Percentiles rank a stretch among this genome's conserved stretches.
Evolutionary conservation across 371 early-diverging fungal species (phyloP).

Genomic region (Syncephalis fuscata): DNA sequence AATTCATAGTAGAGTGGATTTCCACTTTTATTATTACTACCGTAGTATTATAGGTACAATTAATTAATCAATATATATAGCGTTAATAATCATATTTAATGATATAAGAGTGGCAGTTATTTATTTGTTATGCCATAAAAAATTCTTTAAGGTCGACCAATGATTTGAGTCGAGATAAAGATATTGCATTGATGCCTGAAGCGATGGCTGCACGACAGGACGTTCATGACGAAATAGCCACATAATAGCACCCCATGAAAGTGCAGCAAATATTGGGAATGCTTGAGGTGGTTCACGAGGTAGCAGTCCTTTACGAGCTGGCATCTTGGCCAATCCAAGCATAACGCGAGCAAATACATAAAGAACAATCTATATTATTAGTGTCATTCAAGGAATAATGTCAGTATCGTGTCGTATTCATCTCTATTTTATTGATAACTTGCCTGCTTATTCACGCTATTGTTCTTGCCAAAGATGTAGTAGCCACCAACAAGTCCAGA

Average conservation of each 20-base stretch:
- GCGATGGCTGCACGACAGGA: slow-evolving; percentile 76
- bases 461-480: slow-evolving; percentile 87
- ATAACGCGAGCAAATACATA: slow-evolving; percentile 86
- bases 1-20: too few species aligned
- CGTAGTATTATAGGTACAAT: too few species aligned
- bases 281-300: slow-evolving; percentile 41
- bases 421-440: background rate
- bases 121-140: slow-evolving; percentile 81
- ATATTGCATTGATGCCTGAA: slow-evolving; percentile 90
- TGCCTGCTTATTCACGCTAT: slow-evolving; percentile 89
- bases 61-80: too few species aligned
- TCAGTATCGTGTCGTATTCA: background rate
- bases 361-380: slow-evolving; percentile 63
- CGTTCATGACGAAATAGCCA: slow-evolving; percentile 81
- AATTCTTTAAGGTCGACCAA: slow-evolving; percentile 60
- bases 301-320: slow-evolving; percentile 47
- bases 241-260: slow-evolving; percentile 96
- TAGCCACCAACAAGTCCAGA: slow-evolving; percentile 94
- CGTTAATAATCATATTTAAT: too few species aligned
- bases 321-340: slow-evolving; percentile 71
- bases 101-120: too few species aligned
- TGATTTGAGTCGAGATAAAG: slow-evolving; percentile 71
- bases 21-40: too few species aligned
- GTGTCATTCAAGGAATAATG: background rate
- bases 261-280: slow-evolving; percentile 82